Evolutionary conservation across 75 land plant species (phyloP).

Genomic region (Pinus taeda): DNA sequence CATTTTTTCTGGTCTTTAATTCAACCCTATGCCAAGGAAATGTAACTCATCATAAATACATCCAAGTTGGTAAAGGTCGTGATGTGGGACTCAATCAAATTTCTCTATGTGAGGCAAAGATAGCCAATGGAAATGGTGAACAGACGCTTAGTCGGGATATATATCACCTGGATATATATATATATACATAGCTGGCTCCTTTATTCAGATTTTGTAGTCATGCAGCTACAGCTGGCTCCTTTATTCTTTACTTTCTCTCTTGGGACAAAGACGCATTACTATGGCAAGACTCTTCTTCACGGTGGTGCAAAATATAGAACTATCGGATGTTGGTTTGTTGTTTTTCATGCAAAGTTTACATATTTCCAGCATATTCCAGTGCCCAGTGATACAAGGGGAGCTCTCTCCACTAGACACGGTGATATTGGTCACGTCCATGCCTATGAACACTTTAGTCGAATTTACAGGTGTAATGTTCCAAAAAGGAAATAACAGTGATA

Average conservation of each 20-base stretch:
- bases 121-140: slow-evolving; percentile 98
- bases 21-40: slow-evolving; percentile 88
- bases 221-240: slow-evolving; percentile 96
- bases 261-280: slow-evolving; percentile 54
- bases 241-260: slow-evolving; percentile 97
- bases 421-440: too few species aligned
- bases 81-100: slow-evolving; percentile 98
- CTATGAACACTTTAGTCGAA: too few species aligned
- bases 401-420: too few species aligned
- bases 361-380: too few species aligned
- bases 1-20: slow-evolving; percentile 97
- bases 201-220: slow-evolving; percentile 77
- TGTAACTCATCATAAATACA: slow-evolving; percentile 98
- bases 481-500: too few species aligned
- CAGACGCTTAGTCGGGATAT: slow-evolving; percentile 95
- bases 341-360: too few species aligned
- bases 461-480: too few species aligned
- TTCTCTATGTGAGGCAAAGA: slow-evolving; percentile 89
- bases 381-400: too few species aligned
- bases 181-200: slow-evolving; percentile 77
- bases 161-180: slow-evolving; percentile 94
- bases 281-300: too few species aligned
- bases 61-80: slow-evolving; percentile 98
- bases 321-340: too few species aligned
- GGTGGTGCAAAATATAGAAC: too few species aligned